phyloP scores from a whole-genome alignment of 331 rosid genomes.

The Spiraea crenata region DNA sequence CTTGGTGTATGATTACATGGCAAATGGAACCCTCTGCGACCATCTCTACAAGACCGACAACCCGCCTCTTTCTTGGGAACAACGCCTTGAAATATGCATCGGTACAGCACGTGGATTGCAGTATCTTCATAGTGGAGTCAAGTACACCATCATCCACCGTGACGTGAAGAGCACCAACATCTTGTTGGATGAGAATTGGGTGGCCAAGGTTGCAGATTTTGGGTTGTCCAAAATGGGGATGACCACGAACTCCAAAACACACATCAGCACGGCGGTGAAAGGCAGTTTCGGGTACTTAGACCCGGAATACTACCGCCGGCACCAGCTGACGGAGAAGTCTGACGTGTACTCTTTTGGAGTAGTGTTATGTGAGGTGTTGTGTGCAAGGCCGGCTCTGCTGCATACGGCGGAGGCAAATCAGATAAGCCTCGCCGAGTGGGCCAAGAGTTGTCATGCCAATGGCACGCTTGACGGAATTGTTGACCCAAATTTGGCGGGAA shows the following conservation, averaged over 20 bases:
- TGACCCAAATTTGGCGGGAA: constrained; percentile 38
- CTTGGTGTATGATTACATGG: constrained; percentile 53
- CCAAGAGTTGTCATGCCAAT: neutral
- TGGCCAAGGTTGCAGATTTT: constrained; percentile 48
- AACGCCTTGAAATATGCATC: constrained; percentile 37
- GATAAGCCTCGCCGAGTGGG: constrained; percentile 49
- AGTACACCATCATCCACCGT: constrained; percentile 31
- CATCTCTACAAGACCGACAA: constrained; percentile 32
- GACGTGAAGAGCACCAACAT: constrained; percentile 36
- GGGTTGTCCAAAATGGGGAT: constrained; percentile 61
- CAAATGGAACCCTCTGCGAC: constrained; percentile 28
- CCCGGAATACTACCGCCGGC: constrained; percentile 60
- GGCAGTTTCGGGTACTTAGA: constrained; percentile 74
- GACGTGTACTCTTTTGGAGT: constrained; percentile 84
- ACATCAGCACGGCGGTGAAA: constrained; percentile 61
- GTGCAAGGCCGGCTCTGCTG: constrained; percentile 48
- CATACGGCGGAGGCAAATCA: constrained; percentile 32
- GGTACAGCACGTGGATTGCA: constrained; percentile 31
- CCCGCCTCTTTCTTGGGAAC: constrained; percentile 30
- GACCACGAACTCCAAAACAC: constrained; percentile 28
- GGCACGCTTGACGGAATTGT: constrained; percentile 34
- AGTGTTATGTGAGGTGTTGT: constrained; percentile 57
- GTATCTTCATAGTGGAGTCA: constrained; percentile 25
- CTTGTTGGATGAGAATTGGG: constrained; percentile 8
- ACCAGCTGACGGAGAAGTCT: constrained; percentile 58